Evolutionary conservation across 306 rosid species (phyloP).

Genomic region (Corylus americana): DNA sequence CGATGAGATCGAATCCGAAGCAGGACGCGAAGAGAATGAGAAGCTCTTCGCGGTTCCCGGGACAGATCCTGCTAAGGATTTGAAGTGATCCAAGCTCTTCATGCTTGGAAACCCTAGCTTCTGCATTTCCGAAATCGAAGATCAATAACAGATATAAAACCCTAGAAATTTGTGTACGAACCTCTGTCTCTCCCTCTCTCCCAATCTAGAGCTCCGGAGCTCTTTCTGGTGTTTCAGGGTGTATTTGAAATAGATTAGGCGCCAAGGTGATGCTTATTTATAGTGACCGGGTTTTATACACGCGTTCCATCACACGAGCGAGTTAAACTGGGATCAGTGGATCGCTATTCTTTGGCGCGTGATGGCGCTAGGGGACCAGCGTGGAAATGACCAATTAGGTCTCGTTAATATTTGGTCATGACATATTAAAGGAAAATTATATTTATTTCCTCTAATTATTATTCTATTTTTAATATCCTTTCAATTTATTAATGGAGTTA

Average conservation of each 20-base stretch:
- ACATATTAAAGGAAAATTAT: too few relatives aligned
- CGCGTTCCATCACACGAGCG: not conserved
- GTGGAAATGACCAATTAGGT: not conserved
- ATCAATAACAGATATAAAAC: slow-evolving; percentile 23
- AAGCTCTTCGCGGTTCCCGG: slow-evolving; percentile 53
- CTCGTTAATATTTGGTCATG: too few relatives aligned
- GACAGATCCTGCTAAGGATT: slow-evolving; percentile 62
- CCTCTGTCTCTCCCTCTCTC: slow-evolving; percentile 9
- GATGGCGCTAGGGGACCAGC: not conserved
- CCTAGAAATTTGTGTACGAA: slow-evolving; percentile 29
- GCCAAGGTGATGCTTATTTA: slow-evolving; percentile 35
- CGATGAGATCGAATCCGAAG: slow-evolving; percentile 53
- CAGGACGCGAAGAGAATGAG: slow-evolving; percentile 47
- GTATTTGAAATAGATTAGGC: slow-evolving; percentile 40
- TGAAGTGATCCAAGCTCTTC: slow-evolving; percentile 78
- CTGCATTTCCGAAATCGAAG: slow-evolving; percentile 37
- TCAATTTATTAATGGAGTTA: too few relatives aligned
- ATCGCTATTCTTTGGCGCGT: too few relatives aligned
- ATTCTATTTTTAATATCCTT: too few relatives aligned
- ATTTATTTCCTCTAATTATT: too few relatives aligned
- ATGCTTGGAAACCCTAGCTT: slow-evolving; percentile 65
- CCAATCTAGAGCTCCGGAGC: slow-evolving; percentile 12
- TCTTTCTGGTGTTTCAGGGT: slow-evolving; percentile 21
- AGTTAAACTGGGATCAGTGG: not conserved
- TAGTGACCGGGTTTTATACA: slow-evolving; percentile 9